These are phyloP conservation scores for Blastocystis sp. DNA, from an alignment of 352 stramenopile species.

Conservation along the genomic window DNA sequence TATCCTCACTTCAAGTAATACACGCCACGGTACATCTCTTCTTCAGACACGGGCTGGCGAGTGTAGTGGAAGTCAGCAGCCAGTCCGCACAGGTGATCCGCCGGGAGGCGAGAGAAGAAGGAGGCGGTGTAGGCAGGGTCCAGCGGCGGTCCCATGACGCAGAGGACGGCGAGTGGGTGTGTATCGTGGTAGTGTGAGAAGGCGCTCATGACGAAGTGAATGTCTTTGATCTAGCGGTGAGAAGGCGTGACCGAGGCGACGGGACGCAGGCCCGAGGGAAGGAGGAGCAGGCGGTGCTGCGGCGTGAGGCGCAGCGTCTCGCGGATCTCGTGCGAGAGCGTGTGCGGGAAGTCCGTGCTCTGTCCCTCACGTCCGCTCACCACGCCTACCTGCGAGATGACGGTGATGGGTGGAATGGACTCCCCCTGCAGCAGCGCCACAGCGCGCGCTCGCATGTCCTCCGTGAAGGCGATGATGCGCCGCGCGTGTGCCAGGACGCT, in stretches of 20 bases:
- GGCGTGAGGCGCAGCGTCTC: not conserved
- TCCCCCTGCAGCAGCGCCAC: not conserved
- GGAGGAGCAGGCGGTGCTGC: slow-evolving; percentile 24
- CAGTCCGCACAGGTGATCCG: slow-evolving; percentile 11
- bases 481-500: slow-evolving; percentile 11
- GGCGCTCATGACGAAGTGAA: slow-evolving; percentile 19
- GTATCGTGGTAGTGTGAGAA: slow-evolving; percentile 49
- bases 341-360: slow-evolving; percentile 19
- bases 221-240: slow-evolving; percentile 44
- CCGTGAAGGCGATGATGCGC: slow-evolving; percentile 64
- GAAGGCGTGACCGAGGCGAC: not conserved
- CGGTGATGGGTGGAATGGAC: slow-evolving; percentile 27
- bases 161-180: slow-evolving; percentile 18
- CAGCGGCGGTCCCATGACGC: slow-evolving; percentile 58
- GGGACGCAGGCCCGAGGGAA: slow-evolving; percentile 60
- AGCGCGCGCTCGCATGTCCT: slow-evolving; percentile 22
- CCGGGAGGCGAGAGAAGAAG: slow-evolving; percentile 10
- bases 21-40: slow-evolving; percentile 10
- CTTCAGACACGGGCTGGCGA: not conserved
- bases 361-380: not conserved
- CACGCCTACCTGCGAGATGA: slow-evolving; percentile 13
- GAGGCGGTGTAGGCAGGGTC: slow-evolving; percentile 41
- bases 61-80: not conserved
- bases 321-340: slow-evolving; percentile 5
- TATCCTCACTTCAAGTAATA: slow-evolving; percentile 6